phyloP scores from a whole-genome alignment of 2,329 filamentous ascomycete species.

The Alternaria arbusti region DNA sequence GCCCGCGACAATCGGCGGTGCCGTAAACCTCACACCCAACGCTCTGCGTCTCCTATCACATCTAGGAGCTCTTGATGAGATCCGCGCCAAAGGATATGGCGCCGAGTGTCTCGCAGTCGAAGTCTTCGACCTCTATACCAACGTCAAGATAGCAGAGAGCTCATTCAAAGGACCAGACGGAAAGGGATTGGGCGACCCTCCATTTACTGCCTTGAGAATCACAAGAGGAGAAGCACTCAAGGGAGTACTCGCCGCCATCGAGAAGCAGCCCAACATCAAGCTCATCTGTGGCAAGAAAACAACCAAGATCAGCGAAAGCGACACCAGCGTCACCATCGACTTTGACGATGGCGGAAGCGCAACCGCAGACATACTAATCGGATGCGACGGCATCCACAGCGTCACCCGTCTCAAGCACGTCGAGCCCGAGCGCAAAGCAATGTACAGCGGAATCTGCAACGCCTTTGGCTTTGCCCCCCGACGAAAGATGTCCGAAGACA shows the following conservation, averaged over 20 bases:
- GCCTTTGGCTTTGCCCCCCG: constrained; percentile 55
- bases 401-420: constrained; percentile 53
- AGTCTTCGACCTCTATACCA: constrained; percentile 53
- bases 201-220: constrained; percentile 54
- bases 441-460: constrained; percentile 55
- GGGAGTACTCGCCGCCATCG: constrained; percentile 51
- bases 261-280: constrained; percentile 50
- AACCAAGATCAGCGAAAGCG: constrained; percentile 50
- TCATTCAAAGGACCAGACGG: constrained; percentile 52
- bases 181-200: constrained; percentile 52
- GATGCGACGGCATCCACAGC: constrained; percentile 62
- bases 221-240: constrained; percentile 54
- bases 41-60: constrained; percentile 62
- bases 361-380: constrained; percentile 59
- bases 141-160: constrained; percentile 52
- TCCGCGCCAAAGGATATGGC: constrained; percentile 50
- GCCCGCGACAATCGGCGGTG: constrained; percentile 61
- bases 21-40: constrained; percentile 68
- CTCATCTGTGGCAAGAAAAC: constrained; percentile 54
- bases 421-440: constrained; percentile 51
- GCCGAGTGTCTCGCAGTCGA: constrained; percentile 53
- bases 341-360: constrained; percentile 55
- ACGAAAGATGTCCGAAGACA: constrained; percentile 21
- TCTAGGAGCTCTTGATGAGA: constrained; percentile 56
- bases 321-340: constrained; percentile 50